Base-by-base conservation (phyloP, 345 rosid species). In the Eucalyptus sp. region DNA sequence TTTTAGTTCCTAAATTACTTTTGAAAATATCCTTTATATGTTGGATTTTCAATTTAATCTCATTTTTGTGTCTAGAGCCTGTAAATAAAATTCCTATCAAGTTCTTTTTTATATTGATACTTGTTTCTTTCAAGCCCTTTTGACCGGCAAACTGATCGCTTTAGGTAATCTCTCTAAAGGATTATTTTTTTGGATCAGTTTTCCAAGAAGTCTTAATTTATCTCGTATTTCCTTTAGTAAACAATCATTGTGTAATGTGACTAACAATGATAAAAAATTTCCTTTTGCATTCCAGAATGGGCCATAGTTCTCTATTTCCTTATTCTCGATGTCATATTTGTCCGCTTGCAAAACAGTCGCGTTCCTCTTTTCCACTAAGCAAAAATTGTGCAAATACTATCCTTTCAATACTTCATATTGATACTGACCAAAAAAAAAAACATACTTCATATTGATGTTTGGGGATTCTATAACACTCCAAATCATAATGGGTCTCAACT, bases 51-150 rank as follows among this genome's bases (percentile, higher is more conserved):
- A 52, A 52, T 52, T 52, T 52, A 52, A 52, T 52, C 3, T 4
- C 58, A 52, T 52, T 52, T 52, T 0, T 18, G 0, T 18, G 58
- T 52, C 58, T 52, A 52, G 56, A 18, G 58, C 24, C 0, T 52
- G 4, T 9, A 18, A 52, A 52, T 52, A 18, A 52, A 52, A 52
- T 52, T 18, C 24, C 0, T 18, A 2, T 0, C 58, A 1, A 52
- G 58, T 52, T 18, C 58, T 52, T 3, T 52, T 52, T 7, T 0
- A 52, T 52, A 7, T 0, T 18, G 10, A 52, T 18, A 52, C 24
- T 52, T 52, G 10, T 52, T 52, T 52, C 24, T 52, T 52, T 52
- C 2, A 3, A 52, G 5, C 25, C 10, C 5, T 52, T 52, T 52
- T 10, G 4, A 52, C 10, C 4, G 5, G 25, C 25, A 52, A 20